A percentile compares a stretch with the other conserved stretches of the same genome.
Conservation (phyloP, 169 alveolate species). For the Miamiensis avidus region DNA sequence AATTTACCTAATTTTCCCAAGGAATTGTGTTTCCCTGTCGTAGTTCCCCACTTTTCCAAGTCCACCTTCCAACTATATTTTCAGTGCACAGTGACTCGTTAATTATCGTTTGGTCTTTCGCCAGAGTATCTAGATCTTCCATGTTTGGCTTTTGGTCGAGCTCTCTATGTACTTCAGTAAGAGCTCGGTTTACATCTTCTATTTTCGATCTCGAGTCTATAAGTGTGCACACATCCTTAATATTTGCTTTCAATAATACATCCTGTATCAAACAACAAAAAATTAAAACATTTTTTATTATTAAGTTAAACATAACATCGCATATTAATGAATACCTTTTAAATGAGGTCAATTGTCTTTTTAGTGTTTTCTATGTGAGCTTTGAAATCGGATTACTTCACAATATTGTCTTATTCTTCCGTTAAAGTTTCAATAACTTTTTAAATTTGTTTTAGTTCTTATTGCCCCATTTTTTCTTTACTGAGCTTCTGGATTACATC, state of each 20-base stretch:
- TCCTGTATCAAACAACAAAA: background rate
- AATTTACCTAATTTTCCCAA: slow-evolving; percentile 76
- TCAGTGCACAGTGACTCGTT: slow-evolving; percentile 81
- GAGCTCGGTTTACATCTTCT: slow-evolving; percentile 50
- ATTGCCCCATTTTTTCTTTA: background rate
- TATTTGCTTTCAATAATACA: slow-evolving; percentile 12
- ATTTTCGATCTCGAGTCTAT: slow-evolving; percentile 24
- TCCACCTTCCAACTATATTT: slow-evolving; percentile 86
- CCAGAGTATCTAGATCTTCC: slow-evolving; percentile 54
- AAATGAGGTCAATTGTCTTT: background rate
- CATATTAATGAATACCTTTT: background rate
- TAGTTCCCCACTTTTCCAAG: slow-evolving; percentile 80
- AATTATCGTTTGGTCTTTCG: slow-evolving; percentile 63
- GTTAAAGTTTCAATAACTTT: background rate
- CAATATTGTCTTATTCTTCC: background rate
- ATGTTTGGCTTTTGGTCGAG: slow-evolving; percentile 18
- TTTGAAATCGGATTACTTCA: too few relatives aligned
- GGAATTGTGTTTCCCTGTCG: slow-evolving; percentile 76
- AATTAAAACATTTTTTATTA: too few relatives aligned
- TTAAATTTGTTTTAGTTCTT: background rate
- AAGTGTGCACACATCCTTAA: slow-evolving; percentile 15
- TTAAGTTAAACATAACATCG: background rate
- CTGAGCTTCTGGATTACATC: too few relatives aligned
- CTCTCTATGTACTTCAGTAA: slow-evolving; percentile 18
- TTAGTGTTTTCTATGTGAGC: background rate